Percentiles rank a stretch among this genome's conserved stretches.
Conservation (phyloP, 495 filamentous ascomycete genomes). For the Parmelia sp. region DNA sequence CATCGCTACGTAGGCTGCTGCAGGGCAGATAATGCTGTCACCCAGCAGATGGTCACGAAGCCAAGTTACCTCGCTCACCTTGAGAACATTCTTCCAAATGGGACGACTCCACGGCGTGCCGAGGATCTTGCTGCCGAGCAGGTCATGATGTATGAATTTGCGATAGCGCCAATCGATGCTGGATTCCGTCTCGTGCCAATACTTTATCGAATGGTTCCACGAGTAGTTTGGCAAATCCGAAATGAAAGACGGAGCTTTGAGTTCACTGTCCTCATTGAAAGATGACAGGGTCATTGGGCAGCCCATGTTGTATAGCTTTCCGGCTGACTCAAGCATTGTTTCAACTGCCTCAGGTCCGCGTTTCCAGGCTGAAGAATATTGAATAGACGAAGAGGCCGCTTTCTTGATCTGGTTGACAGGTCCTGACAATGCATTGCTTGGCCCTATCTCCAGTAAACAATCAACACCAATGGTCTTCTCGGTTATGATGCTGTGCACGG, state of each 20-base stretch:
- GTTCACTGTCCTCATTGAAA: constrained; percentile 15
- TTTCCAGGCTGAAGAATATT: not conserved
- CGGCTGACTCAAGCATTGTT: not conserved
- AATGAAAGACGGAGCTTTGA: constrained; percentile 3
- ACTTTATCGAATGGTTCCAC: constrained; percentile 30
- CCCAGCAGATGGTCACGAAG: constrained; percentile 36
- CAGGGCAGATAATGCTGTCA: constrained; percentile 36
- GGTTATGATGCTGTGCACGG: constrained; percentile 19
- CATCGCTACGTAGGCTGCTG: constrained; percentile 43
- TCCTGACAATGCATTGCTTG: constrained; percentile 29
- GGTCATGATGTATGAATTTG: constrained; percentile 39
- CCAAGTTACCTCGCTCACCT: constrained; percentile 40
- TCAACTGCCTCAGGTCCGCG: not conserved
- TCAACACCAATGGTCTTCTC: not conserved
- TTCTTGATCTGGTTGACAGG: constrained; percentile 30
- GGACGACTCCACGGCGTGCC: constrained; percentile 31
- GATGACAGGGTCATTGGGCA: constrained; percentile 9
- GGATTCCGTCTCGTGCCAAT: constrained; percentile 39
- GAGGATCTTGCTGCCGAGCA: constrained; percentile 38
- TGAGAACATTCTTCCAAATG: constrained; percentile 36
- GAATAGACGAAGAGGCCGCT: constrained; percentile 1
- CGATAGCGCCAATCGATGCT: constrained; percentile 30
- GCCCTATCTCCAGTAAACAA: constrained; percentile 34
- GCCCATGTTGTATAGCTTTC: constrained; percentile 18
- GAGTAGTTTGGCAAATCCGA: constrained; percentile 30